phyloP scores from a whole-genome alignment of 2,329 filamentous ascomycete species.

The Exophiala sp. region DNA sequence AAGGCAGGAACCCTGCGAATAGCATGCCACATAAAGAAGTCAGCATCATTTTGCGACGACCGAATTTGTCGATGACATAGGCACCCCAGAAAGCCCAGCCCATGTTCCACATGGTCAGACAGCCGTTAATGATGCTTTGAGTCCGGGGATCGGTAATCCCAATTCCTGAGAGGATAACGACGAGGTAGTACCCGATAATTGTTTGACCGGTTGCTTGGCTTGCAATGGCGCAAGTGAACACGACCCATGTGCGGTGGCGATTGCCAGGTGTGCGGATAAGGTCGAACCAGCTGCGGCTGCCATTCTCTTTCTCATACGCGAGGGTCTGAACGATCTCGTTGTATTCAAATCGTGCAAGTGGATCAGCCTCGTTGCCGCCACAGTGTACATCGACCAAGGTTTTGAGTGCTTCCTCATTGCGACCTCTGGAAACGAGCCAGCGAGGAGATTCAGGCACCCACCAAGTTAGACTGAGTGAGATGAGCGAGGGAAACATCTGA shows the following conservation, averaged over 20 bases:
- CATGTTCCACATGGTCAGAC: constrained; percentile 26
- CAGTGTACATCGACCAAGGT: constrained; percentile 36
- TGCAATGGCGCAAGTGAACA: constrained; percentile 6
- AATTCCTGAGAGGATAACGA: constrained; percentile 36
- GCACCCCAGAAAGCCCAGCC: constrained; percentile 14
- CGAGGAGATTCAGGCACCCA: constrained; percentile 66
- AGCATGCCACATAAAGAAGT: constrained; percentile 11
- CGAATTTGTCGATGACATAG: constrained; percentile 15
- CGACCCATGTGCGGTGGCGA: constrained; percentile 10
- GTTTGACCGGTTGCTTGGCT: constrained; percentile 27
- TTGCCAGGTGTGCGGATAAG: constrained; percentile 12
- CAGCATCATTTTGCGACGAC: constrained; percentile 11
- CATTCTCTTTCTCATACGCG: constrained; percentile 11
- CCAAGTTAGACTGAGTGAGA: constrained; percentile 11
- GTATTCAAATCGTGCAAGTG: constrained; percentile 12
- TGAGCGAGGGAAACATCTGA: constrained; percentile 14
- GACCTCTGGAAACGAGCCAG: constrained; percentile 48
- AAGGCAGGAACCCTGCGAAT: constrained; percentile 9
- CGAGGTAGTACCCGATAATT: constrained; percentile 37
- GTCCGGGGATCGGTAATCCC: constrained; percentile 34
- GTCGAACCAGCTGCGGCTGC: constrained; percentile 15
- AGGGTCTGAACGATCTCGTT: constrained; percentile 15
- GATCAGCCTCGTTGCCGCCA: constrained; percentile 12
- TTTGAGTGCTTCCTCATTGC: constrained; percentile 29
- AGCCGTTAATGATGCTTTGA: constrained; percentile 40